Conservation (phyloP, 2,329 filamentous ascomycete species). For the Colletotrichum sublineola region DNA sequence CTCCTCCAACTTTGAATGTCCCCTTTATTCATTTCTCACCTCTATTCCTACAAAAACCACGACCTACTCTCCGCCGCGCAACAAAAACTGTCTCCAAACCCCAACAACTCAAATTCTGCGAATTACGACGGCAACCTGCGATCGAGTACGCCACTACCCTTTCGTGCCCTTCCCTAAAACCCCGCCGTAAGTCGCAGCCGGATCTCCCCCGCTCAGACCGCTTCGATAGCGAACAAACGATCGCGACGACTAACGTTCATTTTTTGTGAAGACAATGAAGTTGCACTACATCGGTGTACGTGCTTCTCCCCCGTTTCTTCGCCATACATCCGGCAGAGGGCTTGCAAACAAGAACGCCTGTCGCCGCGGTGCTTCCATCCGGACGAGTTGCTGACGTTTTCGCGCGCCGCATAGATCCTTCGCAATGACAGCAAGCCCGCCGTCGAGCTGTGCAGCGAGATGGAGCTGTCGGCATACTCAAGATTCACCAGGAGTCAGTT, state of each 20-base stretch:
- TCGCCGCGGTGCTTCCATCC: not conserved
- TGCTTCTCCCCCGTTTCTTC: conserved; percentile 46
- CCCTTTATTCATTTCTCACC: conserved; percentile 33
- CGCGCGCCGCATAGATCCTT: conserved; percentile 71
- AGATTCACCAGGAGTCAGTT: conserved; percentile 81
- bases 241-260: conserved; percentile 19
- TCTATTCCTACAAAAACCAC: conserved; percentile 16
- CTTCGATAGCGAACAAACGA: conserved; percentile 7
- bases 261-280: conserved; percentile 74
- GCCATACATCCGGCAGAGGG: conserved; percentile 11
- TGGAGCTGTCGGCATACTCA: conserved; percentile 82
- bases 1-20: conserved; percentile 18
- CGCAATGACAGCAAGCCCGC: conserved; percentile 84
- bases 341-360: not conserved
- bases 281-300: conserved; percentile 88
- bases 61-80: conserved; percentile 3
- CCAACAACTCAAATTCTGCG: not conserved
- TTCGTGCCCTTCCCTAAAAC: conserved; percentile 22
- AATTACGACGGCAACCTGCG: not conserved
- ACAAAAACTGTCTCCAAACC: not conserved
- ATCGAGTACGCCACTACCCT: not conserved
- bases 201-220: conserved; percentile 28
- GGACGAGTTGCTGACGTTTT: conserved; percentile 23
- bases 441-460: conserved; percentile 81
- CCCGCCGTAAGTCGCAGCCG: conserved; percentile 35